Percentiles rank a stretch among this genome's conserved stretches.
Evolutionary conservation across 1,284 basidiomycete genomes (phyloP).

Genomic region (Pseudozyma hubeiensis): DNA sequence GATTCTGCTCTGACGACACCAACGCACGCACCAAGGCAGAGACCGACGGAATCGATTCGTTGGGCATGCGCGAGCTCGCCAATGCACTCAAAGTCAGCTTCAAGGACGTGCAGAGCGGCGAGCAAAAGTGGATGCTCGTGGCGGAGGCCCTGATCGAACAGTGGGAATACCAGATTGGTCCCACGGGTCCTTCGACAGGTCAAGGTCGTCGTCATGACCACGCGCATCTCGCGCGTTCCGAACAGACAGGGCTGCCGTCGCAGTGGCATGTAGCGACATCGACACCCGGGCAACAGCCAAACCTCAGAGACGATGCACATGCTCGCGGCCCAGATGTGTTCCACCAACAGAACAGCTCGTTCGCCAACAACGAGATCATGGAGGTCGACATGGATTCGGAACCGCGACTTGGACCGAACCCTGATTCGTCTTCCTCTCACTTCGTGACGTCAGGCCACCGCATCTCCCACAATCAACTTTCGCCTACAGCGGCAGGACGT

Average conservation of each 20-base stretch:
- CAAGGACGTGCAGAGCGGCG: conserved; percentile 22
- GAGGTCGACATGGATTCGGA: conserved; percentile 39
- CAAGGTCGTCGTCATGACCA: background rate
- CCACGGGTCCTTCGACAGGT: background rate
- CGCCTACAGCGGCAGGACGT: conserved; percentile 15
- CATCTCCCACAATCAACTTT: background rate
- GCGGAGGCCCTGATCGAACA: conserved; percentile 45
- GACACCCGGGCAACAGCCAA: background rate
- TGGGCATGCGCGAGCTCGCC: conserved; percentile 41
- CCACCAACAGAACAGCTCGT: background rate
- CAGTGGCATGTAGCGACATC: background rate
- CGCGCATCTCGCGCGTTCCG: background rate
- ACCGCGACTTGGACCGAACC: background rate
- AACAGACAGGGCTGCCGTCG: background rate
- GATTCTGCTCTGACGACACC: conserved; percentile 47
- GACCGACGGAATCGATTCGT: conserved; percentile 32
- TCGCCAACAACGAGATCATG: background rate
- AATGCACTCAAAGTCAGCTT: conserved; percentile 17
- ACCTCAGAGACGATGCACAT: background rate
- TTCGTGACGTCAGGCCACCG: background rate
- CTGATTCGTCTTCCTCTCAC: background rate
- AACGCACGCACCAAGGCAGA: conserved; percentile 54
- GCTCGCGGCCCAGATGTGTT: background rate
- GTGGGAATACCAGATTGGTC: conserved; percentile 43
- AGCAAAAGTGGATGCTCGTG: conserved; percentile 23